phyloP scores from a whole-genome alignment of 2,329 filamentous ascomycete species.

The Fusarium tricinctum region DNA sequence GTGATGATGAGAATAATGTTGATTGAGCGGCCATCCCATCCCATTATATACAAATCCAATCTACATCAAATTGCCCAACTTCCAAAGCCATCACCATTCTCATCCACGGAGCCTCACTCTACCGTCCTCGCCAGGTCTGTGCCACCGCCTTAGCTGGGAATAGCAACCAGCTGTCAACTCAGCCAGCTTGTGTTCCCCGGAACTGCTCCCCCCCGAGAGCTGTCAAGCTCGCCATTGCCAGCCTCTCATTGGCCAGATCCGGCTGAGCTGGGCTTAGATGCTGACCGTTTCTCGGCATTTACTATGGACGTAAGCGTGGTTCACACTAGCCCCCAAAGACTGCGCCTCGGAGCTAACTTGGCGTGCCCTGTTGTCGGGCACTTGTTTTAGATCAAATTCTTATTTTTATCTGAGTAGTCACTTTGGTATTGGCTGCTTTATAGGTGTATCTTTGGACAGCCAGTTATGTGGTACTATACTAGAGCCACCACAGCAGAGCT shows the following conservation, averaged over 20 bases:
- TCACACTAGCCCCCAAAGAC: conserved; percentile 33
- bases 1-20: conserved; percentile 36
- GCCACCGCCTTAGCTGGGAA: conserved; percentile 31
- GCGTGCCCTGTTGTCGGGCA: not conserved
- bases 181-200: conserved; percentile 22
- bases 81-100: conserved; percentile 3
- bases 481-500: not conserved
- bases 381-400: conserved; percentile 7
- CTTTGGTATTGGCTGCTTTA: not conserved
- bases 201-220: conserved; percentile 25
- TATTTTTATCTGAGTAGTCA: conserved; percentile 12
- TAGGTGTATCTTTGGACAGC: not conserved
- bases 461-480: not conserved
- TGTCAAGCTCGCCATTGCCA: not conserved
- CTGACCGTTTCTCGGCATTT: conserved; percentile 32
- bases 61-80: not conserved
- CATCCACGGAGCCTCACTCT: conserved; percentile 6
- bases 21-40: conserved; percentile 18
- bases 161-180: conserved; percentile 33
- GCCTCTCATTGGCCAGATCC: not conserved
- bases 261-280: conserved; percentile 25
- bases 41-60: conserved; percentile 42
- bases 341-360: conserved; percentile 28
- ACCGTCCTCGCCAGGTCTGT: not conserved
- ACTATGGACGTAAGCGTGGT: conserved; percentile 30